Evolutionary conservation across 352 stramenopile genomes (phyloP).

Genomic region (Pseudoperonospora humuli): DNA sequence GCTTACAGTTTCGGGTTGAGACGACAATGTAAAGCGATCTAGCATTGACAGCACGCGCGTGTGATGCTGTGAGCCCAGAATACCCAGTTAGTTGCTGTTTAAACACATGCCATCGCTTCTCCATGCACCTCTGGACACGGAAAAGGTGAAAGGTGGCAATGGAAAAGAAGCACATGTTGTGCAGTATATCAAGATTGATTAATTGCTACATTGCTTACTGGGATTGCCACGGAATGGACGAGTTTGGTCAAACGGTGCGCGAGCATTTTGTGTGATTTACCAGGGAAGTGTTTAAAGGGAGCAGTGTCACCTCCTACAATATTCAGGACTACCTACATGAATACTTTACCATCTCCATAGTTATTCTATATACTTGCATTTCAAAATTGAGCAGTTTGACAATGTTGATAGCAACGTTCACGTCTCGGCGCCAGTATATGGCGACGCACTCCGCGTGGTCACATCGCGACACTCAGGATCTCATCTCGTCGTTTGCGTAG

Average conservation of each 20-base stretch:
- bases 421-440: no score
- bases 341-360: background rate
- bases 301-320: no score
- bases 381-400: no score
- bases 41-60: conserved; percentile 12
- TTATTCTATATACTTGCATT: no score
- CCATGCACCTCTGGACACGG: background rate
- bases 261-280: conserved; percentile 18
- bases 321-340: no score
- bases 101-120: background rate
- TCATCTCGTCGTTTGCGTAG: no score
- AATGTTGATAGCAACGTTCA: no score
- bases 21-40: conserved; percentile 20
- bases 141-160: background rate
- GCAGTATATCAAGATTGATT: background rate
- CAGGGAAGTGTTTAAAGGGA: conserved; percentile 1
- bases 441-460: no score
- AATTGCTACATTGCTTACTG: conserved; percentile 9
- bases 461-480: no score
- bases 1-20: conserved; percentile 17
- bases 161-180: background rate
- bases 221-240: conserved; percentile 12
- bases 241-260: conserved; percentile 19
- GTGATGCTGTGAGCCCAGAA: conserved; percentile 4
- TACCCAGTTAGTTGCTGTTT: conserved; percentile 5